A percentile compares a stretch with the other conserved stretches of the same genome.
phyloP scores from a whole-genome alignment of 2,329 filamentous ascomycete genomes.

The Talaromyces sp. region DNA sequence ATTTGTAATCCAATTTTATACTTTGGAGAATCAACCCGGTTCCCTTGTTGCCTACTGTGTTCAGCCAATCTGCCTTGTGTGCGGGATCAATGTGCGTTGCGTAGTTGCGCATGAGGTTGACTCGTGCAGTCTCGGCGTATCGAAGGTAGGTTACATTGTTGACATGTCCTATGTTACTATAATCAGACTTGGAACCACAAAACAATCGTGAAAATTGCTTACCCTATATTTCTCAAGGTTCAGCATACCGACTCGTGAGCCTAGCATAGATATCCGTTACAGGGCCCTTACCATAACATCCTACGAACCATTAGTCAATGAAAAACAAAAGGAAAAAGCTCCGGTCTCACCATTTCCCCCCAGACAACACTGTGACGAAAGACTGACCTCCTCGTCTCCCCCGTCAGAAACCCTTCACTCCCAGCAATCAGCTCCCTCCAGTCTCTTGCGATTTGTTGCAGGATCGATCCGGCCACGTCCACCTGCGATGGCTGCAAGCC shows the following conservation, averaged over 20 bases:
- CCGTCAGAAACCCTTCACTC: slow-evolving; percentile 69
- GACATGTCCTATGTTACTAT: slow-evolving; percentile 59
- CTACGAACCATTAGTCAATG: slow-evolving; percentile 19
- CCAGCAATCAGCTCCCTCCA: slow-evolving; percentile 70
- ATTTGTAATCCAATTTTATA: slow-evolving; percentile 81
- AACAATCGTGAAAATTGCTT: not conserved
- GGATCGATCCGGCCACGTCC: slow-evolving; percentile 52
- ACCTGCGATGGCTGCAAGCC: slow-evolving; percentile 59
- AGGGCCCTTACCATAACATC: slow-evolving; percentile 41
- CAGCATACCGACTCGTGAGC: not conserved
- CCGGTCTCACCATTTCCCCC: slow-evolving; percentile 69
- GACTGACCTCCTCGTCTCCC: slow-evolving; percentile 56
- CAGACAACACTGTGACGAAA: slow-evolving; percentile 65
- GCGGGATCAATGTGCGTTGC: slow-evolving; percentile 57
- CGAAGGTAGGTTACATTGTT: slow-evolving; percentile 82
- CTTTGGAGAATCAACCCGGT: slow-evolving; percentile 73
- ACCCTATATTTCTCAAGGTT: not conserved
- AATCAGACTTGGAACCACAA: not conserved
- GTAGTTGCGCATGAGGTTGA: slow-evolving; percentile 72
- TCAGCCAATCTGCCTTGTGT: slow-evolving; percentile 60
- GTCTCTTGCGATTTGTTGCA: slow-evolving; percentile 55
- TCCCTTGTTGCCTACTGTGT: slow-evolving; percentile 61
- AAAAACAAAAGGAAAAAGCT: not conserved
- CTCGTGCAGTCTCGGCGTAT: slow-evolving; percentile 74
- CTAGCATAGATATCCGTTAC: not conserved